phyloP scores from a whole-genome alignment of 2,329 filamentous ascomycete species.

The Plectosphaerella cucumerina region DNA sequence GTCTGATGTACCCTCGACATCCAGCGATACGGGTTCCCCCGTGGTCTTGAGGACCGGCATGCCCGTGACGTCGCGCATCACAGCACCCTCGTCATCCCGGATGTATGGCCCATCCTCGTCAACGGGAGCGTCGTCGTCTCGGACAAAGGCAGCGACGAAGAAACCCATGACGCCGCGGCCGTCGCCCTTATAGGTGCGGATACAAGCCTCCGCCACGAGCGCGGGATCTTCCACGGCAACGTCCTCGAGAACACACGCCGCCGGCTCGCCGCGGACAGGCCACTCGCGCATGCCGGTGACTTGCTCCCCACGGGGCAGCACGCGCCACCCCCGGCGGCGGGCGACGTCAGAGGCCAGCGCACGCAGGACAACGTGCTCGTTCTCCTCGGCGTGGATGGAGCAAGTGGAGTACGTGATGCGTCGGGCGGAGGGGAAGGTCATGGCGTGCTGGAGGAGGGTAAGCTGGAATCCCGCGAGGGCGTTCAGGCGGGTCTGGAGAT shows the following conservation, averaged over 20 bases:
- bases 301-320: conserved; percentile 70
- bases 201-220: conserved; percentile 66
- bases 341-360: conserved; percentile 68
- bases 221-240: conserved; percentile 54
- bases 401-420: conserved; percentile 92
- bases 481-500: conserved; percentile 60
- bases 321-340: conserved; percentile 65
- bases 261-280: conserved; percentile 59
- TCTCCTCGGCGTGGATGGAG: conserved; percentile 82
- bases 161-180: conserved; percentile 88
- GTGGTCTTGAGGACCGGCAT: conserved; percentile 32
- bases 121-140: conserved; percentile 35
- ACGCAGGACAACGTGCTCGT: conserved; percentile 76
- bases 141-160: conserved; percentile 84
- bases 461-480: conserved; percentile 81
- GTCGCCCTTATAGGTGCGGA: conserved; percentile 77
- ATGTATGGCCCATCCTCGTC: conserved; percentile 43
- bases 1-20: conserved; percentile 8
- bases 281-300: conserved; percentile 72
- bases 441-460: conserved; percentile 75
- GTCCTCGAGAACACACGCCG: conserved; percentile 43
- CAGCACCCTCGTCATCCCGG: conserved; percentile 49
- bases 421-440: conserved; percentile 70
- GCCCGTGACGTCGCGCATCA: conserved; percentile 37
- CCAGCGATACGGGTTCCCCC: conserved; percentile 22